A percentile compares a stretch with the other conserved stretches of the same genome.
Evolutionary conservation across 2,329 filamentous ascomycete genomes (phyloP).

Genomic region (Alternaria atra): DNA sequence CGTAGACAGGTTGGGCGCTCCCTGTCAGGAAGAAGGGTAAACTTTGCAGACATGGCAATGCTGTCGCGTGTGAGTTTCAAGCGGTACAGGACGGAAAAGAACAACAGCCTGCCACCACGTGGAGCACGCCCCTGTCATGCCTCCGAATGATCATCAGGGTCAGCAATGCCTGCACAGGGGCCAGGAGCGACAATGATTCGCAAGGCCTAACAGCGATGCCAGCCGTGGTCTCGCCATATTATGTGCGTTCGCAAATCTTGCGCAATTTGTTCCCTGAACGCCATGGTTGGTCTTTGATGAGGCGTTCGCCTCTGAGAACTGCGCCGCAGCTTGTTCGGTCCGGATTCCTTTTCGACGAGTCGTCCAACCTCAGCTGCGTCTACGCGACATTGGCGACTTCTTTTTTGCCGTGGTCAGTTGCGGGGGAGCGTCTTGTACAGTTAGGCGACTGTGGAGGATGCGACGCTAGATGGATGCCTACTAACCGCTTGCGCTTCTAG

Average conservation of each 20-base stretch:
- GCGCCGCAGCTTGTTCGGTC: constrained; percentile 16
- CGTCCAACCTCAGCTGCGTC: constrained; percentile 1
- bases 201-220: constrained; percentile 25
- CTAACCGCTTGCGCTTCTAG: constrained; percentile 13
- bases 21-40: constrained; percentile 8
- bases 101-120: constrained; percentile 31
- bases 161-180: constrained; percentile 25
- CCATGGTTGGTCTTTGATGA: constrained; percentile 14
- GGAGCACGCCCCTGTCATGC: constrained; percentile 20
- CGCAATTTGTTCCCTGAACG: constrained; percentile 14
- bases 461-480: constrained; percentile 13
- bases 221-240: constrained; percentile 19
- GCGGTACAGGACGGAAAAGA: constrained; percentile 16
- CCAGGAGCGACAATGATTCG: constrained; percentile 24
- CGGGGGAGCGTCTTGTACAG: constrained; percentile 21
- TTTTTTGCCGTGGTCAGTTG: constrained; percentile 18
- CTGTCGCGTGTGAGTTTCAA: constrained; percentile 26
- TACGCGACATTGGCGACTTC: constrained; percentile 8
- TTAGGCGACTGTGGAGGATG: constrained; percentile 34
- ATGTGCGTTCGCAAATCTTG: constrained; percentile 16
- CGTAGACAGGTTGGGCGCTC: constrained; percentile 3
- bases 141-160: constrained; percentile 7
- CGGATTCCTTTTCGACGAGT: constrained; percentile 11
- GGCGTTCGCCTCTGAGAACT: constrained; percentile 1
- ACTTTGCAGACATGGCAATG: constrained; percentile 1